A percentile compares a stretch with the other conserved stretches of the same genome.
Conservation (phyloP, 768 basidiomycete species). For the Dentipellis fragilis region DNA sequence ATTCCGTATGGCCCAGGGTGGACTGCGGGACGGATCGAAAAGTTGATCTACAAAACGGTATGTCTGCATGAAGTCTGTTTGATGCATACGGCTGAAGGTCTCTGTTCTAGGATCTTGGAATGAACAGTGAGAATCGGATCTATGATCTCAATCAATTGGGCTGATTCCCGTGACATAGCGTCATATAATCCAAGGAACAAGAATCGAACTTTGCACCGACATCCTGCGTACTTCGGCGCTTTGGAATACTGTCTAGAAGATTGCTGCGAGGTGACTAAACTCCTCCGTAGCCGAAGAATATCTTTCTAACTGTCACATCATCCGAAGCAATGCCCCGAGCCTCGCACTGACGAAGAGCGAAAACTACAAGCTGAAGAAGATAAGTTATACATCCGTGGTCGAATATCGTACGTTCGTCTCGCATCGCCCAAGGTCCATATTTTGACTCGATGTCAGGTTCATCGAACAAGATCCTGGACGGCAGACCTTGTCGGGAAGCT, state of each 20-base stretch:
- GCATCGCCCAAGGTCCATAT: not conserved
- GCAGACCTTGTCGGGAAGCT: slow-evolving; percentile 48
- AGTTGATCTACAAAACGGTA: slow-evolving; percentile 47
- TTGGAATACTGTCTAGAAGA: slow-evolving; percentile 50
- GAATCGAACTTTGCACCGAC: slow-evolving; percentile 46
- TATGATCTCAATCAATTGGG: no score
- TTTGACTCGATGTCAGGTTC: slow-evolving; percentile 26
- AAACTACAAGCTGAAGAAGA: slow-evolving; percentile 42
- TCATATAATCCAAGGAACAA: slow-evolving; percentile 59
- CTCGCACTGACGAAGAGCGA: slow-evolving; percentile 43
- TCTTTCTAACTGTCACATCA: not conserved
- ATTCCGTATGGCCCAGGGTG: slow-evolving; percentile 55
- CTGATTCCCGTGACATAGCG: slow-evolving; percentile 16
- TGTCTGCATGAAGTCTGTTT: slow-evolving; percentile 11
- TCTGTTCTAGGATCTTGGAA: slow-evolving; percentile 46
- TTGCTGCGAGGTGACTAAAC: slow-evolving; percentile 41
- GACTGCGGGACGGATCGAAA: slow-evolving; percentile 46
- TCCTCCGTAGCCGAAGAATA: not conserved
- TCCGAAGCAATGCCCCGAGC: slow-evolving; percentile 32
- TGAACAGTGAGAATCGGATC: slow-evolving; percentile 45
- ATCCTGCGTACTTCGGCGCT: slow-evolving; percentile 54
- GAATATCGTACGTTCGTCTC: not conserved
- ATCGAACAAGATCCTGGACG: slow-evolving; percentile 50
- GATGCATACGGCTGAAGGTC: no score
- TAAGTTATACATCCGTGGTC: slow-evolving; percentile 35